Conservation (phyloP, 805 yeast genomes). For the Ogataea nakhonphanomensis region DNA sequence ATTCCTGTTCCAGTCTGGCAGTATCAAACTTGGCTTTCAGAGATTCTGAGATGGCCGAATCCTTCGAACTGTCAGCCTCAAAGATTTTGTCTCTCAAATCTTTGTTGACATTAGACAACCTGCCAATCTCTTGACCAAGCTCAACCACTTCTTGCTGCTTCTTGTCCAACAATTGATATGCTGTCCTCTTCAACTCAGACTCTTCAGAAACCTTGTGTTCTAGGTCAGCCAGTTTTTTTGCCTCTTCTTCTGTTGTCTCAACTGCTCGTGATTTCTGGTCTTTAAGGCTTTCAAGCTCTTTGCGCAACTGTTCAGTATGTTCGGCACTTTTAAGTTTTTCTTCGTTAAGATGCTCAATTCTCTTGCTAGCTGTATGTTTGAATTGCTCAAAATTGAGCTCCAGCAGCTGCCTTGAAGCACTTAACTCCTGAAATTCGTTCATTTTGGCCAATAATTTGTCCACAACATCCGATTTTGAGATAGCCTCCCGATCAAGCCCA, state of each 20-base stretch:
- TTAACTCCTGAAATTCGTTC: slow-evolving; percentile 34
- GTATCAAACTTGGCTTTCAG: slow-evolving; percentile 26
- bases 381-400: slow-evolving; percentile 41
- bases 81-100: slow-evolving; percentile 41
- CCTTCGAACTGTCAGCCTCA: slow-evolving; percentile 34
- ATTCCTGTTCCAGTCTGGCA: slow-evolving; percentile 29
- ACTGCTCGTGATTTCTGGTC: slow-evolving; percentile 19
- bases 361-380: slow-evolving; percentile 33
- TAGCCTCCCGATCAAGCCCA: slow-evolving; percentile 24
- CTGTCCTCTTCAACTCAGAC: slow-evolving; percentile 29
- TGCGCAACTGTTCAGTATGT: slow-evolving; percentile 22
- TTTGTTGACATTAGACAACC: slow-evolving; percentile 38
- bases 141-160: slow-evolving; percentile 36
- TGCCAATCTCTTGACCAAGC: slow-evolving; percentile 40
- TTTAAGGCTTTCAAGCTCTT: slow-evolving; percentile 20
- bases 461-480: slow-evolving; percentile 28
- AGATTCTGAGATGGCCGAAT: slow-evolving; percentile 24
- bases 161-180: slow-evolving; percentile 34
- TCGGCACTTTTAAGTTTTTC: slow-evolving; percentile 27
- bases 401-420: slow-evolving; percentile 36
- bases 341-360: slow-evolving; percentile 30
- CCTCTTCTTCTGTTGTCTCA: slow-evolving; percentile 5
- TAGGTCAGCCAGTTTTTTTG: slow-evolving; percentile 2
- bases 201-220: slow-evolving; percentile 18
- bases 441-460: slow-evolving; percentile 30